Evolutionary conservation across 495 filamentous ascomycete species (phyloP).

Genomic region (Viridothelium virens): DNA sequence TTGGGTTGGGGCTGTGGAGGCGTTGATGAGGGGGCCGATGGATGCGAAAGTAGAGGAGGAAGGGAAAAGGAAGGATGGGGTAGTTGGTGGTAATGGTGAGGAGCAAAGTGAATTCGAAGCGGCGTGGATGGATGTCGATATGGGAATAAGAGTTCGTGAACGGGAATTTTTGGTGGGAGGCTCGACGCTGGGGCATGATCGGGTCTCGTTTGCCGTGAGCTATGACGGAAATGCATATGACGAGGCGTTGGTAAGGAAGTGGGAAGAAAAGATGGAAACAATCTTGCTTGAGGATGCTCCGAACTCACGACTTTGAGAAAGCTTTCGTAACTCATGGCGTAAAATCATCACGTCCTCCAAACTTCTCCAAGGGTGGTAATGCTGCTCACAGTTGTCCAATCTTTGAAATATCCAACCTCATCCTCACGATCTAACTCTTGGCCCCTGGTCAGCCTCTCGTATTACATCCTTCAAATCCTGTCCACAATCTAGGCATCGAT

Average conservation of each 20-base stretch:
- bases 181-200: conserved; percentile 1
- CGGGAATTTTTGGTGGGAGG: conserved; percentile 8
- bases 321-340: background rate
- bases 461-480: conserved; percentile 17
- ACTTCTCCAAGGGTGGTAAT: background rate
- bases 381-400: conserved; percentile 14
- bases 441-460: conserved; percentile 19
- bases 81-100: conserved; percentile 31
- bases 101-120: conserved; percentile 27
- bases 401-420: conserved; percentile 15
- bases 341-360: background rate
- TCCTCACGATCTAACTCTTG: conserved; percentile 17
- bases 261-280: conserved; percentile 16
- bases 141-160: conserved; percentile 17
- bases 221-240: conserved; percentile 30
- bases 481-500: conserved; percentile 12
- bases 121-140: conserved; percentile 19
- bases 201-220: conserved; percentile 20
- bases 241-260: conserved; percentile 18
- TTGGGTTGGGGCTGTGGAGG: conserved; percentile 28
- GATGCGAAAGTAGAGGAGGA: conserved; percentile 19
- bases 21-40: conserved; percentile 22
- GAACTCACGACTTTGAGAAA: background rate
- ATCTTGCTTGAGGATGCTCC: conserved; percentile 15
- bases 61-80: conserved; percentile 26